Conservation (phyloP, 768 basidiomycete species). For the Xerocomellus dryophilus region DNA sequence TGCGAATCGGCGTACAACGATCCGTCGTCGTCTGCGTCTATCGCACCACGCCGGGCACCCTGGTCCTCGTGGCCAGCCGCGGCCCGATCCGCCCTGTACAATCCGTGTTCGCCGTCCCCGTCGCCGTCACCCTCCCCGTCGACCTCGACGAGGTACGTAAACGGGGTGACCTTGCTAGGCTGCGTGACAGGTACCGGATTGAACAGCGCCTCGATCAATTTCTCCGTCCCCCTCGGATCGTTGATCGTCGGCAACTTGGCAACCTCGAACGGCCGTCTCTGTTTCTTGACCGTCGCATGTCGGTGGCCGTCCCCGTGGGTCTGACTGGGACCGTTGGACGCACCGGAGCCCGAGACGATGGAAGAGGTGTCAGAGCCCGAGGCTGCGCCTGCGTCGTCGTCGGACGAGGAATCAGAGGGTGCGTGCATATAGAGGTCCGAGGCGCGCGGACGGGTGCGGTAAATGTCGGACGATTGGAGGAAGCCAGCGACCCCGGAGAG, state of each 20-base stretch:
- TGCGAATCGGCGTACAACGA: conserved; percentile 26
- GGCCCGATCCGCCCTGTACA: background rate
- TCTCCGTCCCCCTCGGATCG: conserved; percentile 65
- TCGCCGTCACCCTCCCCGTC: conserved; percentile 21
- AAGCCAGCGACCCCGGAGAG: conserved; percentile 63
- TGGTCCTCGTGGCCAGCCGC: background rate
- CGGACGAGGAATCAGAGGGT: conserved; percentile 32
- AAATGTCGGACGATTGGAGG: conserved; percentile 51
- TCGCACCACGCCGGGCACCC: background rate
- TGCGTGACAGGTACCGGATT: conserved; percentile 57
- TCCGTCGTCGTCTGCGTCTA: conserved; percentile 14
- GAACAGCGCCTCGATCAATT: conserved; percentile 75
- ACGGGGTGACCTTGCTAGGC: conserved; percentile 27
- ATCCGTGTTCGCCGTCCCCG: conserved; percentile 12
- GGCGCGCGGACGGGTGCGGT: conserved; percentile 48
- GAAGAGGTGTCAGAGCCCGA: conserved; percentile 23
- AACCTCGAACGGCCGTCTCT: conserved; percentile 29
- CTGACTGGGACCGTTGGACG: background rate
- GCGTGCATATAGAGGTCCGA: conserved; percentile 43
- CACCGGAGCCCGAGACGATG: conserved; percentile 14
- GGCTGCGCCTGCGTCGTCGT: background rate
- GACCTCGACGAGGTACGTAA: conserved; percentile 37
- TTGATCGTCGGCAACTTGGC: conserved; percentile 47
- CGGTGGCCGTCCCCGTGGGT: background rate
- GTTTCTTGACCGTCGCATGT: conserved; percentile 17